Conservation (phyloP, 371 early-diverging fungal species). For the Actinomortierella ambigua region DNA sequence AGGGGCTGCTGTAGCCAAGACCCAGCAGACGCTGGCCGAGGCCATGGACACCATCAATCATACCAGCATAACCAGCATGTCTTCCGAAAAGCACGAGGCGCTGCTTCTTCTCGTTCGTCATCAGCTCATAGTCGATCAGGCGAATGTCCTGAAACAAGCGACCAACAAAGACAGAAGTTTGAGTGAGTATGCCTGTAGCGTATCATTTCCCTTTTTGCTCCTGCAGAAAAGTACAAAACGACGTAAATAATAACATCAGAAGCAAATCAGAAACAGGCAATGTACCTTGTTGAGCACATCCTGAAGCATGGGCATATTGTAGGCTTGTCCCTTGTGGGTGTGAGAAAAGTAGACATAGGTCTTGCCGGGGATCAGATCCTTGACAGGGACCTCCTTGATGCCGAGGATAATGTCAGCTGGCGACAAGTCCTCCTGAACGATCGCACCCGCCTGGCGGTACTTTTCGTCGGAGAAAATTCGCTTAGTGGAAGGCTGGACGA, state of each 20-base stretch:
- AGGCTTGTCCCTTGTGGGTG: slow-evolving; percentile 94
- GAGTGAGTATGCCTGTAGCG: not conserved
- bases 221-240: not conserved
- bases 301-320: slow-evolving; percentile 93
- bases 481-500: slow-evolving; percentile 92
- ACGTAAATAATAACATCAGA: not conserved
- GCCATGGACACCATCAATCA: slow-evolving; percentile 92
- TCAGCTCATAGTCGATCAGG: slow-evolving; percentile 94
- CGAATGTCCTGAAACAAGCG: slow-evolving; percentile 65
- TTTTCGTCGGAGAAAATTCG: slow-evolving; percentile 86
- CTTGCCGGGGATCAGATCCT: slow-evolving; percentile 81
- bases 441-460: slow-evolving; percentile 88
- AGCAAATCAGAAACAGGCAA: slow-evolving; percentile 1
- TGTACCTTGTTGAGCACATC: slow-evolving; percentile 84
- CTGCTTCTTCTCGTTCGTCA: slow-evolving; percentile 78
- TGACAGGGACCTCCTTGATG: slow-evolving; percentile 95
- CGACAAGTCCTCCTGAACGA: slow-evolving; percentile 85
- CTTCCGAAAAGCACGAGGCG: slow-evolving; percentile 92
- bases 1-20: slow-evolving; percentile 91
- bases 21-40: slow-evolving; percentile 92
- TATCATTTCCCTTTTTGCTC: no score
- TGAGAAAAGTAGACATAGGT: slow-evolving; percentile 96
- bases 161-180: slow-evolving; percentile 23
- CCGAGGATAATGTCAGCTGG: slow-evolving; percentile 92
- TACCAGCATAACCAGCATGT: slow-evolving; percentile 97